Base-by-base conservation (phyloP, 2,329 filamentous ascomycete species). In the Trichoderma koningiopsis region DNA sequence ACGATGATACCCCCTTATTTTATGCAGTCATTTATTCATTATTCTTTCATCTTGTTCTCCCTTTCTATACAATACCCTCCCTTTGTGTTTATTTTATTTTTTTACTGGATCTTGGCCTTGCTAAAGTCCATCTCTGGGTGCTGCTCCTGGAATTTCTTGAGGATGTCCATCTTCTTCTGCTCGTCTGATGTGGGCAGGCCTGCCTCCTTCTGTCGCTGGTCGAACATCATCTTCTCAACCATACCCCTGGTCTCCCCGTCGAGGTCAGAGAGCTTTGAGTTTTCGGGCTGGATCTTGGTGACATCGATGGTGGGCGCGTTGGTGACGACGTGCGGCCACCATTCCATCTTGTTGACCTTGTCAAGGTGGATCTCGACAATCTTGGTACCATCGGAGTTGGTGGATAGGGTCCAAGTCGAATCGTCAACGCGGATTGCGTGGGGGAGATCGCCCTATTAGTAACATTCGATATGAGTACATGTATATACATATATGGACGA, bases 151-250 rank as follows among this genome's bases (percentile, higher is more conserved):
- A 99, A 98, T 84, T 96, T 93, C 83, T 92, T 92, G 78, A 99
- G 83, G 75, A 99, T 91, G 68, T 99, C 95, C 78, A 89, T 82
- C 87, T 98, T 98, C 86, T 94, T 93, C 86, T 97, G 90, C 84
- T 99, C 96, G 74, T 98, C 96, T 73, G 93, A 97, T 14, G 91
- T 94, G 58, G 94, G 93, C 80, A 91, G 87, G 5, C 96, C 96
- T 81, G 87, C 84, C 84, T 98, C 94, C 88, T 99, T 99, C 84
- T 98, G 94, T 74, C 92, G 87, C 86, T 99, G 96, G 83, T 99
- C 96, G 77, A 88, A 99, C 96, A 99, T 99, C 96, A 99, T 99
- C 88, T 99, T 99, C 89, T 99, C 96, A 56, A 99, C 96, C 95
- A 99, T 98, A 70, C 90, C 88, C 72, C 96, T 88, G 66, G 96